Base-by-base conservation (phyloP, 148 eudicot species). In the Cornus kousa region DNA sequence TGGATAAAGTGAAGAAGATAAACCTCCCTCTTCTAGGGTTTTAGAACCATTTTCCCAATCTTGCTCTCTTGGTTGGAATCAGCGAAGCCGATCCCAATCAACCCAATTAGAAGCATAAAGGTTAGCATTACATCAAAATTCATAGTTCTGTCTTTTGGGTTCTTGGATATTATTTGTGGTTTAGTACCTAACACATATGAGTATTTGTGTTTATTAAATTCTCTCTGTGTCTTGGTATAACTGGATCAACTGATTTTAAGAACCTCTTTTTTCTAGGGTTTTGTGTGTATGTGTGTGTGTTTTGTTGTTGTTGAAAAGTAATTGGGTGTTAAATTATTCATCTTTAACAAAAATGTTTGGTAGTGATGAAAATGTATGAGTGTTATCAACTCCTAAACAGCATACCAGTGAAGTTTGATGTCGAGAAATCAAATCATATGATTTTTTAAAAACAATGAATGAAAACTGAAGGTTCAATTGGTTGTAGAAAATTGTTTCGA, bases 11-110 rank as follows among this genome's bases (percentile, higher is more conserved):
- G 53, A 28, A 28, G 37, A 53, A 9, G 80, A 77, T 35, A 77
- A 77, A 77, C 67, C 80, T 20, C 66, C 8, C 24, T 62, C 24
- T 62, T n/a, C 66, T 50, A 77, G 80, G 80, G 80, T 70, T 77
- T 77, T 68, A 77, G 79, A 55, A 53, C 33, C 8, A 46, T 22
- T 48, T 40, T 8, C 32, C 60, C 48, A 39, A 72, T 3, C 35
- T 48, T 48, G 3, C 46, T 20, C 14, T 71, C 55, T 71, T 53
- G 57, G 74, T 50, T 66, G 39, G 70, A 40, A 57, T 5, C 71
- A 43, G 14, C 60, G 39, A 31, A 31, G 48, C n/a, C 65, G 7
- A 67, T 48, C 79, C 37, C 50, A 28, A 31, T 43, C 31, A 8
- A 7, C 50, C 20, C 12, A 13, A 68, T 24, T 60, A 48, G 9